phyloP scores from a whole-genome alignment of 257 asterid species.

The Verbena officinalis region DNA sequence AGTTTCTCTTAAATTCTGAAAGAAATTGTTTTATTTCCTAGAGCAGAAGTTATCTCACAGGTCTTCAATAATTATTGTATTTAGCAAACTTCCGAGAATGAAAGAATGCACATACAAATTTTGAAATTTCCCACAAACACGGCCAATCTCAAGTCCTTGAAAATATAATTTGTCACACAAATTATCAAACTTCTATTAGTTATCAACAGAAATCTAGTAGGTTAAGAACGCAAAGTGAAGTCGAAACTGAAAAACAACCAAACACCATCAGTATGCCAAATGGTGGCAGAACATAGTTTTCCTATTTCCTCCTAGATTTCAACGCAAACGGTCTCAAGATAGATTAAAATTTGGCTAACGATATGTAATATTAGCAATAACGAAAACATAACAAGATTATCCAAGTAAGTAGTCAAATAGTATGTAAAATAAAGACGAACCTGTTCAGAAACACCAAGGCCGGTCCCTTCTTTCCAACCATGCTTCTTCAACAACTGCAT shows the following conservation, averaged over 20 bases:
- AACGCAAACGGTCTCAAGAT: not conserved
- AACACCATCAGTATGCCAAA: not conserved
- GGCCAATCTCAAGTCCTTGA: not conserved
- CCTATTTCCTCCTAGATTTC: conserved; percentile 6
- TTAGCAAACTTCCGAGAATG: not conserved
- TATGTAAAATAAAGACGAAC: conserved; percentile 30
- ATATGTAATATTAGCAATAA: too few species aligned
- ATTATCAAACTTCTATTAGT: not conserved
- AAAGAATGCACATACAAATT: not conserved
- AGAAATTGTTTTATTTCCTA: not conserved
- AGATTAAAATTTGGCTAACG: not conserved
- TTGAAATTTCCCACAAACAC: not conserved
- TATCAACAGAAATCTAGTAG: not conserved
- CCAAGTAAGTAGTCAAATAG: not conserved
- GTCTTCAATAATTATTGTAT: too few species aligned
- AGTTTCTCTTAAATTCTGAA: not conserved
- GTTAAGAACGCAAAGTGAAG: not conserved
- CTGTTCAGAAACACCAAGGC: conserved; percentile 83
- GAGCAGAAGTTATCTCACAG: conserved; percentile 3
- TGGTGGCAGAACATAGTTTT: not conserved
- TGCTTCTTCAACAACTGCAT: conserved; percentile 84
- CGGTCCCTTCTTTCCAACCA: conserved; percentile 94
- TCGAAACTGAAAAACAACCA: not conserved
- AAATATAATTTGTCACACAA: not conserved
- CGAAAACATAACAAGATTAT: not conserved